Percentiles rank a stretch among this genome's conserved stretches.
These are phyloP conservation scores for Alternaria infectoria DNA, from an alignment of 2,329 filamentous ascomycete species.

Conservation along the genomic window DNA sequence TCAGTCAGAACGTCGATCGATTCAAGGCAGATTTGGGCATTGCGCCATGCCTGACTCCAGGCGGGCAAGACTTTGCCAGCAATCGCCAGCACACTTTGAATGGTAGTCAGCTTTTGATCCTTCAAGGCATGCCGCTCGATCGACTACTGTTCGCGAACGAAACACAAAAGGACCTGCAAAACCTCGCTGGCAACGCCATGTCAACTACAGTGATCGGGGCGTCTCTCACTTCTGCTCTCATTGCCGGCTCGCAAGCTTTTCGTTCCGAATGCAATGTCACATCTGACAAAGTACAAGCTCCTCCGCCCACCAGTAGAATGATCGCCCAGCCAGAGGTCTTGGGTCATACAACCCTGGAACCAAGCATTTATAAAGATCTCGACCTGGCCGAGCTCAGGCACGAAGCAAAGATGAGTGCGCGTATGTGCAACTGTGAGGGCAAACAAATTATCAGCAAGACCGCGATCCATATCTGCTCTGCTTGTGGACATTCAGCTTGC, in stretches of 20 bases:
- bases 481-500: conserved; percentile 64
- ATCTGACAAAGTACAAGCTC: too few relatives aligned
- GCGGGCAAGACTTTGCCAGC: conserved; percentile 66
- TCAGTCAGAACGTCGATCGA: conserved; percentile 76
- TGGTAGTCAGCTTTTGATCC: conserved; percentile 66
- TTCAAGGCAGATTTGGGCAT: conserved; percentile 63
- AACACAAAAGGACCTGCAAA: conserved; percentile 63
- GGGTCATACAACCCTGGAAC: not conserved
- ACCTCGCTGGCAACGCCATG: conserved; percentile 83
- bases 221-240: conserved; percentile 64
- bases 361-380: not conserved
- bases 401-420: conserved; percentile 46
- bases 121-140: conserved; percentile 73
- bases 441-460: conserved; percentile 47
- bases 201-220: conserved; percentile 73
- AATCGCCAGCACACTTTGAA: conserved; percentile 65
- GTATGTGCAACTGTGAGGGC: conserved; percentile 66
- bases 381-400: conserved; percentile 16
- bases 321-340: not conserved
- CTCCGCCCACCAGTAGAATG: not conserved
- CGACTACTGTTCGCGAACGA: conserved; percentile 70
- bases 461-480: conserved; percentile 55
- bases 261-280: too few relatives aligned
- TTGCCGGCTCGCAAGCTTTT: too few relatives aligned
- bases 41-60: conserved; percentile 71